Evolutionary conservation across 768 basidiomycete genomes (phyloP).

Genomic region (Panus rudis): DNA sequence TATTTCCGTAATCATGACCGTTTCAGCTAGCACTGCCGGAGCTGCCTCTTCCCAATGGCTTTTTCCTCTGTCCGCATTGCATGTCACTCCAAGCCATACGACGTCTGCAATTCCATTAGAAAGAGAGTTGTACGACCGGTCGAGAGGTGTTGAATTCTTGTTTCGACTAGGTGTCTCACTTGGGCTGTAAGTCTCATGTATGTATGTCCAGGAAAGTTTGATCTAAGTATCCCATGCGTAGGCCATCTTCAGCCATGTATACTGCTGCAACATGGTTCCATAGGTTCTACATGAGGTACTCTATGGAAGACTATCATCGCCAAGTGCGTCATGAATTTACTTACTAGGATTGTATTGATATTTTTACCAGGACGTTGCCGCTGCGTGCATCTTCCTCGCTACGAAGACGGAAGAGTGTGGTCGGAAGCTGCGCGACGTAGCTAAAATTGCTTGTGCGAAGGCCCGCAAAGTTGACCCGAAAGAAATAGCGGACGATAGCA

Average conservation of each 20-base stretch:
- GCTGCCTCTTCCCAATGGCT: conserved; percentile 76
- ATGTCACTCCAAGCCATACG: conserved; percentile 48
- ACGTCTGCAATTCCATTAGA: conserved; percentile 41
- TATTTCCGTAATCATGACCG: no score
- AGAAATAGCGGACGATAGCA: conserved; percentile 55
- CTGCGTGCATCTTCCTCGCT: conserved; percentile 79
- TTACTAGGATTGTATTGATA: no score
- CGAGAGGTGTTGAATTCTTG: conserved; percentile 79
- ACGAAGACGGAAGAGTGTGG: conserved; percentile 92
- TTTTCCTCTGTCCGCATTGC: conserved; percentile 54
- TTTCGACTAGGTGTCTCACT: conserved; percentile 77
- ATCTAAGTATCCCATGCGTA: conserved; percentile 25
- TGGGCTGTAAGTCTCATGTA: conserved; percentile 49
- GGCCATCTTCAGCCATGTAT: conserved; percentile 75
- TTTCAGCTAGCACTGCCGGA: no score
- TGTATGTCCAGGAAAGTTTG: conserved; percentile 8
- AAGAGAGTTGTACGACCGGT: conserved; percentile 71
- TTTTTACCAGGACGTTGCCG: conserved; percentile 64
- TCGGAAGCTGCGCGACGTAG: conserved; percentile 79
- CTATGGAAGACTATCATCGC: conserved; percentile 75
- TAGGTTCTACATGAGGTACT: conserved; percentile 83
- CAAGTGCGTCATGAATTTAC: conserved; percentile 41
- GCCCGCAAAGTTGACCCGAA: conserved; percentile 46
- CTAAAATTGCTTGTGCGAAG: conserved; percentile 68
- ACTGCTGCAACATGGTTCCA: conserved; percentile 90